Conservation (phyloP, 352 stramenopile genomes). For the Pilasporangium apinafurcum region DNA sequence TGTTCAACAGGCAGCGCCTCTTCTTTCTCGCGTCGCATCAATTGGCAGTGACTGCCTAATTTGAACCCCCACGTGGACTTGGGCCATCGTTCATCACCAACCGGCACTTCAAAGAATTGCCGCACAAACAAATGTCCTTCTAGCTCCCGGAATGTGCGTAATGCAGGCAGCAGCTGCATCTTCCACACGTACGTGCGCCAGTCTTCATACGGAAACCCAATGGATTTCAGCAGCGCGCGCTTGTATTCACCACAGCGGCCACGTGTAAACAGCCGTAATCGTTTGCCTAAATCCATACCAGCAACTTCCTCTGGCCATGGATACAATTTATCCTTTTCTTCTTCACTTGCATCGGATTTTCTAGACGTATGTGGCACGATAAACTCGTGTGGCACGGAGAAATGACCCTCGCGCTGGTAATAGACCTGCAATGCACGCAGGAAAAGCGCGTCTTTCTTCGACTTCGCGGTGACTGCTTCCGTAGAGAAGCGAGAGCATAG, state of each 20-base stretch:
- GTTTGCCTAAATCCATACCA: slow-evolving; percentile 43
- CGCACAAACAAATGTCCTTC: slow-evolving; percentile 91
- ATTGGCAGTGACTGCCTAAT: slow-evolving; percentile 87
- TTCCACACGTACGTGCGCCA: slow-evolving; percentile 73
- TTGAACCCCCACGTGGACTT: slow-evolving; percentile 83
- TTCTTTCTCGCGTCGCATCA: slow-evolving; percentile 70
- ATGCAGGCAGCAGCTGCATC: slow-evolving; percentile 59
- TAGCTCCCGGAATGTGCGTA: slow-evolving; percentile 74
- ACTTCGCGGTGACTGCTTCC: slow-evolving; percentile 9
- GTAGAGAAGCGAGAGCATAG: no score
- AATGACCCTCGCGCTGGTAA: slow-evolving; percentile 55
- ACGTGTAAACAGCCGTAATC: slow-evolving; percentile 49
- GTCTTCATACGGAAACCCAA: slow-evolving; percentile 62
- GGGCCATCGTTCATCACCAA: slow-evolving; percentile 68
- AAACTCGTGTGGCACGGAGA: slow-evolving; percentile 57
- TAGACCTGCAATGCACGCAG: slow-evolving; percentile 41
- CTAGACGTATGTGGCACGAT: no score
- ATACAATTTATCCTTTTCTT: slow-evolving; percentile 3
- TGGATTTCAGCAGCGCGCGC: slow-evolving; percentile 38
- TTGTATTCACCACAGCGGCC: slow-evolving; percentile 56
- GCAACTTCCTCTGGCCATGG: slow-evolving; percentile 41
- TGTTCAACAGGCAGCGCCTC: slow-evolving; percentile 20
- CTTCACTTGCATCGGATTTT: neutral
- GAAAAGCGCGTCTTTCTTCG: slow-evolving; percentile 43
- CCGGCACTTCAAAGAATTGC: slow-evolving; percentile 83